Conservation (phyloP, 257 asterid species). For the Przewalskia tangutica region DNA sequence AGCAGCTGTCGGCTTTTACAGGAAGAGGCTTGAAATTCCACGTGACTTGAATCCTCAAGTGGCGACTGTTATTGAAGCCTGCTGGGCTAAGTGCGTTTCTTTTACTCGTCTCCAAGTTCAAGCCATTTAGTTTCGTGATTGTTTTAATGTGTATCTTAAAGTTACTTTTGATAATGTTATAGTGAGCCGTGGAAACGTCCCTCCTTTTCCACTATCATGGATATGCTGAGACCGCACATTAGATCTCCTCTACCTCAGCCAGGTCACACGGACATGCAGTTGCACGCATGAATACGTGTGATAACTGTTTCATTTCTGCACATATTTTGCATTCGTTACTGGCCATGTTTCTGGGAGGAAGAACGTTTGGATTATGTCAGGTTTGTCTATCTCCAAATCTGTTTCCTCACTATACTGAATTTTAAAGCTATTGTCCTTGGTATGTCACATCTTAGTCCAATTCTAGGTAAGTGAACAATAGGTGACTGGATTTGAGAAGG, state of each 20-base stretch:
- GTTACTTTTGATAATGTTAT: conserved; percentile 21
- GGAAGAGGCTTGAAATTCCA: conserved; percentile 78
- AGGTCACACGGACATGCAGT: conserved; percentile 33
- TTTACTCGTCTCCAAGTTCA: background rate
- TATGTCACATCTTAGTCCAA: background rate
- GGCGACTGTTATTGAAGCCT: conserved; percentile 66
- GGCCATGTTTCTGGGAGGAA: conserved; percentile 4
- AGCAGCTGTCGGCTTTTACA: conserved; percentile 88
- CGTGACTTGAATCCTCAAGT: conserved; percentile 59
- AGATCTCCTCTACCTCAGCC: conserved; percentile 46
- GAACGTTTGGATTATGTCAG: background rate
- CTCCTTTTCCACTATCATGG: conserved; percentile 76
- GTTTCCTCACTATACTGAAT: background rate
- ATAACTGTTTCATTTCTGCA: background rate
- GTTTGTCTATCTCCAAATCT: background rate
- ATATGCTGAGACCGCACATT: conserved; percentile 52
- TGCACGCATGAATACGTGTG: conserved; percentile 23
- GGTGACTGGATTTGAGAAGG: background rate
- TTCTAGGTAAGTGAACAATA: background rate
- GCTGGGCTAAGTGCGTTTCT: conserved; percentile 69
- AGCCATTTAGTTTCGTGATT: background rate
- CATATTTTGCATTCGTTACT: background rate
- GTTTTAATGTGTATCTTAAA: background rate
- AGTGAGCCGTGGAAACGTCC: conserved; percentile 96
- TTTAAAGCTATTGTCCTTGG: background rate